Conservation (phyloP, 495 filamentous ascomycete genomes). For the Hypoxylon rickii region DNA sequence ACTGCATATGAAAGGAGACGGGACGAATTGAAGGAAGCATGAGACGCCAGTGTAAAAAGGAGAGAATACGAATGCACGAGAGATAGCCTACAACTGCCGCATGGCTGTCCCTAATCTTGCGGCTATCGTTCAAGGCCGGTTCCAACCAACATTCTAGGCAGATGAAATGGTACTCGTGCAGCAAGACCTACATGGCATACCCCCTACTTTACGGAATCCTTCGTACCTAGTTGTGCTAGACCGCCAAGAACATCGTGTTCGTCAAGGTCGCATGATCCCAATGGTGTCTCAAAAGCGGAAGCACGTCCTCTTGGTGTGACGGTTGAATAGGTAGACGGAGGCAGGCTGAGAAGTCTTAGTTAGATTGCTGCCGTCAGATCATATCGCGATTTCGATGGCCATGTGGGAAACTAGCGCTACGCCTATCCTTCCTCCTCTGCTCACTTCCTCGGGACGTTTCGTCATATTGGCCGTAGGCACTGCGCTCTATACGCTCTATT, state of each 20-base stretch:
- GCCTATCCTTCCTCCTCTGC: background rate
- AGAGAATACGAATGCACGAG: constrained; percentile 9
- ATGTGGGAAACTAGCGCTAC: constrained; percentile 14
- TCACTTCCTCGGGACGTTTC: too few species aligned
- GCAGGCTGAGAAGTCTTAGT: constrained; percentile 7
- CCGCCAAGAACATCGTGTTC: constrained; percentile 13
- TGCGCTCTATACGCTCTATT: too few species aligned
- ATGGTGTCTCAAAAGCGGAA: constrained; percentile 9
- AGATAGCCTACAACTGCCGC: constrained; percentile 9
- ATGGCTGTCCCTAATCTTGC: background rate
- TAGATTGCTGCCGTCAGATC: constrained; percentile 24
- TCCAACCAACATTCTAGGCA: constrained; percentile 8
- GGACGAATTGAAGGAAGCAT: constrained; percentile 1
- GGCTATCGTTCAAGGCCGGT: background rate
- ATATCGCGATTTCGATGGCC: constrained; percentile 16
- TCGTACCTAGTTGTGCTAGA: constrained; percentile 4
- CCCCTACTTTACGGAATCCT: constrained; percentile 5
- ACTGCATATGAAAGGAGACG: constrained; percentile 14
- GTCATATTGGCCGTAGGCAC: too few species aligned
- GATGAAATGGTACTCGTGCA: constrained; percentile 2
- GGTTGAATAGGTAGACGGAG: constrained; percentile 9
- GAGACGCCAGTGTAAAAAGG: background rate
- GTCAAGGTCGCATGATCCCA: constrained; percentile 15
- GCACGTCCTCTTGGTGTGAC: constrained; percentile 12
- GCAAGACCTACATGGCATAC: background rate